Conservation (phyloP, 192 early-diverging fungal species). For the Spinellus fusiger region DNA sequence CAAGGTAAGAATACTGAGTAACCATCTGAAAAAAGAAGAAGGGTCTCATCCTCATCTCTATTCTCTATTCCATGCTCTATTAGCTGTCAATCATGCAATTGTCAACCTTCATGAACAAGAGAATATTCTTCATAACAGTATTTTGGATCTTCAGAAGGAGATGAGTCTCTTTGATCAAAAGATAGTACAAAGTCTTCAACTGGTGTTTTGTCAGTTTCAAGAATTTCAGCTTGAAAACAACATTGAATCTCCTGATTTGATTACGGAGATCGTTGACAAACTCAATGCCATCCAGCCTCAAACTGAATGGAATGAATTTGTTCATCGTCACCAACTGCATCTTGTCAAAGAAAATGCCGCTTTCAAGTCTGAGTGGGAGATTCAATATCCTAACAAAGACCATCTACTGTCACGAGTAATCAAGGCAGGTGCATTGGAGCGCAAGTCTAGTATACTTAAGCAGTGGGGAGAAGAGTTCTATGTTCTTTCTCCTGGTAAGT, state of each 20-base stretch:
- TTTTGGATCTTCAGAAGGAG: slow-evolving; percentile 26
- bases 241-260: slow-evolving; percentile 13
- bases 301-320: slow-evolving; percentile 38
- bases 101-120: slow-evolving; percentile 19
- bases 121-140: slow-evolving; percentile 25
- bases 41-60: not conserved
- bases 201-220: slow-evolving; percentile 14
- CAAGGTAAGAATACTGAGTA: slow-evolving; percentile 3
- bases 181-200: slow-evolving; percentile 13
- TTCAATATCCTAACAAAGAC: slow-evolving; percentile 34
- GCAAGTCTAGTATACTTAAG: slow-evolving; percentile 30
- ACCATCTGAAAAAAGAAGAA: not conserved
- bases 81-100: slow-evolving; percentile 11
- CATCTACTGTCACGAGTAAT: slow-evolving; percentile 22
- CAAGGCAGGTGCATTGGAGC: slow-evolving; percentile 30
- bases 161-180: slow-evolving; percentile 20
- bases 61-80: not conserved
- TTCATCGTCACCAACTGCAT: slow-evolving; percentile 28
- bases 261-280: slow-evolving; percentile 8
- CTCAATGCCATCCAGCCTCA: slow-evolving; percentile 32
- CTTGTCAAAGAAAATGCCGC: slow-evolving; percentile 34
- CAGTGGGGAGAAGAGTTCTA: slow-evolving; percentile 36
- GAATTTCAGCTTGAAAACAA: slow-evolving; percentile 16
- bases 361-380: slow-evolving; percentile 22
- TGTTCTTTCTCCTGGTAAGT: slow-evolving; percentile 40